These are phyloP conservation scores for Pythium folliculosum DNA, from an alignment of 352 stramenopile genomes.

Conservation along the genomic window DNA sequence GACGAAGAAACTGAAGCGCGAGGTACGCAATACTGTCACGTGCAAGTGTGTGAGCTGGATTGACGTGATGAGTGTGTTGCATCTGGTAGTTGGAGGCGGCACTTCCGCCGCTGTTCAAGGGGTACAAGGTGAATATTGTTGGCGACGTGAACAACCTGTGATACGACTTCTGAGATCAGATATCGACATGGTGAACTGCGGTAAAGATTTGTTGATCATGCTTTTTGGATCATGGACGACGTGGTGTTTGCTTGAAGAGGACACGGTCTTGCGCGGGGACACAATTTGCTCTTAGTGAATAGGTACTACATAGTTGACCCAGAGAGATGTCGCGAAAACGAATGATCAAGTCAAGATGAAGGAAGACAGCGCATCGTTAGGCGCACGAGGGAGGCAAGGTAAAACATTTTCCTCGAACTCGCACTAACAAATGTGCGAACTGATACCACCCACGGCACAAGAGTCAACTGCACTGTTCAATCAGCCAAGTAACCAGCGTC, in stretches of 20 bases:
- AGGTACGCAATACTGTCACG: constrained; percentile 33
- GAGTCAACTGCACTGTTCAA: no score
- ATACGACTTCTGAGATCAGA: neutral
- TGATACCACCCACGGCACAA: no score
- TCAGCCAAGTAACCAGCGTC: no score
- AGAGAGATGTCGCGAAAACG: no score
- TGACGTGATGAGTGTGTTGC: neutral
- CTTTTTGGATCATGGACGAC: neutral
- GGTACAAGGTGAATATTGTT: constrained; percentile 81
- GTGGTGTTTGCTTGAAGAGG: neutral
- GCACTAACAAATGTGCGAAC: no score
- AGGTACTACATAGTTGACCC: no score
- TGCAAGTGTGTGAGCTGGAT: neutral
- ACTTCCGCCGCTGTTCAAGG: constrained; percentile 70
- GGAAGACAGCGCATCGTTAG: no score
- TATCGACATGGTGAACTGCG: neutral
- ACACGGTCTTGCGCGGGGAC: no score
- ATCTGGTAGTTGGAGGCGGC: constrained; percentile 50
- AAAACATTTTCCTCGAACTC: no score
- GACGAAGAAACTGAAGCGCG: constrained; percentile 73
- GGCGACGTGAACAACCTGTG: constrained; percentile 78
- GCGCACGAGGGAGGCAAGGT: no score
- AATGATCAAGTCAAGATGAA: no score
- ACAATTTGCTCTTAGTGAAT: no score
- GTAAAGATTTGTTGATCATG: neutral